These are phyloP conservation scores for Malus domestica DNA, from an alignment of 306 rosid genomes.

Conservation along the genomic window ASM211411v1 NC_041789.1:21973501-21974000, in stretches of 20 bases:
- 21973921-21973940: slow-evolving; percentile 85
- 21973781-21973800: slow-evolving; percentile 50
- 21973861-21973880: slow-evolving; percentile 92
- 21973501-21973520: slow-evolving; percentile 60
- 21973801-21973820: slow-evolving; percentile 53
- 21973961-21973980: slow-evolving; percentile 67
- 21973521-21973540: slow-evolving; percentile 60
- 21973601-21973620: not conserved
- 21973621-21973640: slow-evolving; percentile 19
- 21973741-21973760: slow-evolving; percentile 44
- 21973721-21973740: slow-evolving; percentile 72
- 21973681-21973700: slow-evolving; percentile 43
- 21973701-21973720: slow-evolving; percentile 64
- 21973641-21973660: slow-evolving; percentile 56
- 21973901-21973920: slow-evolving; percentile 67
- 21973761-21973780: slow-evolving; percentile 9
- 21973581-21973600: slow-evolving; percentile 24
- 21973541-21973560: slow-evolving; percentile 55
- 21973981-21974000: slow-evolving; percentile 58
- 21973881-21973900: slow-evolving; percentile 60
- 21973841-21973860: slow-evolving; percentile 61
- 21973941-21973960: slow-evolving; percentile 91
- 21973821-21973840: slow-evolving; percentile 73
- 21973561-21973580: slow-evolving; percentile 79
- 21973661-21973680: slow-evolving; percentile 54